These are phyloP conservation scores for Aspergillus leporis DNA, from an alignment of 495 filamentous ascomycete genomes.

Conservation along the genomic window DNA sequence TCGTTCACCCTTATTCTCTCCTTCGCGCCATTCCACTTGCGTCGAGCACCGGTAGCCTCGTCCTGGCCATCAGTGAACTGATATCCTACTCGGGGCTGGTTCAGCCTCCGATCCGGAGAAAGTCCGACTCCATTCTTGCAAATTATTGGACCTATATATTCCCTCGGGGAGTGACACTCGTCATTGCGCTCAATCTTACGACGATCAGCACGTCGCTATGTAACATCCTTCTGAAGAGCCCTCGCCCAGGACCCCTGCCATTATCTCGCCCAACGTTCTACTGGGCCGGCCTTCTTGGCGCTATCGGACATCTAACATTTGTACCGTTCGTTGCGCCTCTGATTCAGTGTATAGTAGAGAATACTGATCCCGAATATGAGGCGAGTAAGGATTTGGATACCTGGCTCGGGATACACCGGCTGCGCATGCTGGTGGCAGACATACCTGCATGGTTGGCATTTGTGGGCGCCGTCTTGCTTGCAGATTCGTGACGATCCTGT, in stretches of 20 bases:
- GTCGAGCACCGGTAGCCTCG: conserved; percentile 40
- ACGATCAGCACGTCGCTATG: conserved; percentile 14
- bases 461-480: conserved; percentile 16
- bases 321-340: conserved; percentile 22
- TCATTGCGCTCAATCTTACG: conserved; percentile 16
- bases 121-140: conserved; percentile 21
- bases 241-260: conserved; percentile 11
- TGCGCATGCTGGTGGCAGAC: conserved; percentile 24
- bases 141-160: conserved; percentile 19
- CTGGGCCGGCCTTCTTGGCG: conserved; percentile 19
- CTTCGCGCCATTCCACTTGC: conserved; percentile 38
- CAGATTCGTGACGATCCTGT: conserved; percentile 36
- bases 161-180: conserved; percentile 11
- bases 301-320: conserved; percentile 26
- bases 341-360: conserved; percentile 21
- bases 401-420: conserved; percentile 24
- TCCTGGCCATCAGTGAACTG: conserved; percentile 34
- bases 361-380: conserved; percentile 11
- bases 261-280: conserved; percentile 13
- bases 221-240: conserved; percentile 9
- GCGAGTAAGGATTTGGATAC: conserved; percentile 16
- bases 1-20: conserved; percentile 39
- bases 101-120: conserved; percentile 8
- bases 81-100: conserved; percentile 27
- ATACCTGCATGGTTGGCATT: conserved; percentile 23